Evolutionary conservation across 345 rosid species (phyloP), one percentile per base, ranked within the genome.

Genomic region (Gossypium arboreum): DNA sequence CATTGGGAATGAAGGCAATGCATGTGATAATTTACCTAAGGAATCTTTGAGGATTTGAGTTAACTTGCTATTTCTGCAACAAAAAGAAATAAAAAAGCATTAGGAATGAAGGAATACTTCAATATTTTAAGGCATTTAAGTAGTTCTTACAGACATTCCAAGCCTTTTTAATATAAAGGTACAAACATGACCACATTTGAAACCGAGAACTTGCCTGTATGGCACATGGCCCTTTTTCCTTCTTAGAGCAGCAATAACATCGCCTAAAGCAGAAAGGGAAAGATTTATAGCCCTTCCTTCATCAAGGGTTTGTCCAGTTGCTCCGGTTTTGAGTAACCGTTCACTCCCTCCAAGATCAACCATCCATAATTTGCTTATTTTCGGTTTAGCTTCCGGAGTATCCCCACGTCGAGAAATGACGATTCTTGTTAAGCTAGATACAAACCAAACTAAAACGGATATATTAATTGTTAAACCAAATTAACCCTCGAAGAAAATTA

Each of bases 261-360:
- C 98, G 61, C 95, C 97, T 76, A 94, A 79, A 68, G 98, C 90
- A 8, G 98, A 94, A 84, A 94, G 97, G 29, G 98, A 94, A 65
- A 92, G 95, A 80, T 94, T 94, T 72, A 94, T 91, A 71, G 95
- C 89, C 71, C 91, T 83, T 71, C 97, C 98, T 77, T 94, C 97
- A 60, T 94, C 97, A 2, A 94, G 83, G 43, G 97, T 92, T 74
- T 81, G 92, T 48, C 98, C 98, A 2, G 81, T 83, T 41, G 97
- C 97, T 50, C 95, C 93, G 0, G 97, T 91, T 84, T 94, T 94
- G 56, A 90, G 58, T 73, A 94, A 79, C 59, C 98, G 79, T 81
- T 94, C 97, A 18, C 97, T 92, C n/a, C 98, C 98, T 78, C 97
- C 97, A 2, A 94, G 97, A 87, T 94, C 98, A 56, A 91, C 90